These are phyloP conservation scores for Solanum piurae DNA, from an alignment of 257 asterid genomes.

Conservation along the genomic window DNA sequence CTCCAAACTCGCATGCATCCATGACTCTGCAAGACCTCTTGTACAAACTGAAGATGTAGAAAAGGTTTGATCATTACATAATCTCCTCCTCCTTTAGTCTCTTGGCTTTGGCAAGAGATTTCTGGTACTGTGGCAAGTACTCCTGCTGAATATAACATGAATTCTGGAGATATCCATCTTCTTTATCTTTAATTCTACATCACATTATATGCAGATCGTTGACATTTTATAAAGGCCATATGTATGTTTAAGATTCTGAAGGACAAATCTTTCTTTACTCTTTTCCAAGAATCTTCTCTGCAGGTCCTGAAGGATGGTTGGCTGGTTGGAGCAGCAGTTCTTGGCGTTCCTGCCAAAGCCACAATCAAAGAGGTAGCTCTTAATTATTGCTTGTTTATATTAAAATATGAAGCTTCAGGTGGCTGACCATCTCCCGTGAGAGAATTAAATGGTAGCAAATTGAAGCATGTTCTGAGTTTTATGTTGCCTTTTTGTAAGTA, in stretches of 20 bases:
- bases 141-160: not conserved
- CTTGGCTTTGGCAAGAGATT: not conserved
- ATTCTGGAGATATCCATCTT: not conserved
- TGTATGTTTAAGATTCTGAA: not conserved
- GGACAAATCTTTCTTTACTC: not conserved
- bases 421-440: not conserved
- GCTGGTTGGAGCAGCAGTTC: constrained; percentile 91
- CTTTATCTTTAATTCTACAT: not conserved
- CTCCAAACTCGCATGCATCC: constrained; percentile 82
- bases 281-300: constrained; percentile 3
- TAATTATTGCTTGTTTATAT: not conserved
- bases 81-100: not conserved
- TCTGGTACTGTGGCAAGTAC: not conserved
- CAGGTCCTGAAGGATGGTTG: constrained; percentile 86
- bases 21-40: constrained; percentile 98
- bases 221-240: not conserved
- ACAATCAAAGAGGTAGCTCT: constrained; percentile 78
- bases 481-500: not conserved
- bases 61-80: constrained; percentile 38
- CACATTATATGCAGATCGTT: not conserved
- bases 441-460: not conserved
- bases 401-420: not conserved
- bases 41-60: constrained; percentile 54
- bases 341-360: constrained; percentile 95
- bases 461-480: not conserved